phyloP scores from a whole-genome alignment of 352 stramenopile species.

The Globisporangium apiculatum region DNA sequence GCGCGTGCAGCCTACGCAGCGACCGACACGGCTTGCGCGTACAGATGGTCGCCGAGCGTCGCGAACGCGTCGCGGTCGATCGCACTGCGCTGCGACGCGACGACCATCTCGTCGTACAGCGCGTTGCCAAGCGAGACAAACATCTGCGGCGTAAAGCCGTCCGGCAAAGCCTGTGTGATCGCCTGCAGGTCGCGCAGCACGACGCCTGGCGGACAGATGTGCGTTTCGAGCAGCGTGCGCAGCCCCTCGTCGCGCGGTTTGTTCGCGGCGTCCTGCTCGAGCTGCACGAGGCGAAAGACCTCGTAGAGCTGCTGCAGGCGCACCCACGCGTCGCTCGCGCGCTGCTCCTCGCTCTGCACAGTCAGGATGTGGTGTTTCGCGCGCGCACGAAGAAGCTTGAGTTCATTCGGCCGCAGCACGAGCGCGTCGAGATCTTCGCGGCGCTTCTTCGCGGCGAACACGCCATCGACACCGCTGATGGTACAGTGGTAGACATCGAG shows the following conservation, averaged over 20 bases:
- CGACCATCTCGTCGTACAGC: constrained; percentile 62
- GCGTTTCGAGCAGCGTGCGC: constrained; percentile 36
- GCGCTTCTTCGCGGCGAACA: constrained; percentile 10
- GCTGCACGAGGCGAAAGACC: constrained; percentile 41
- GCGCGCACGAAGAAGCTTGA: constrained; percentile 7
- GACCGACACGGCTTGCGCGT: constrained; percentile 43
- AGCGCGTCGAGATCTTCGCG: constrained; percentile 11
- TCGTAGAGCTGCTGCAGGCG: constrained; percentile 53
- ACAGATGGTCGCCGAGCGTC: constrained; percentile 44
- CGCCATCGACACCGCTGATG: constrained; percentile 23
- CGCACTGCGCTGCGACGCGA: constrained; percentile 28
- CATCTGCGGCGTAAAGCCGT: constrained; percentile 68
- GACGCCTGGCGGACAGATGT: constrained; percentile 24
- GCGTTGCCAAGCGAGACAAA: constrained; percentile 61
- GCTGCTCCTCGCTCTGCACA: constrained; percentile 37
- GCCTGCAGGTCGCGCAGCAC: constrained; percentile 46
- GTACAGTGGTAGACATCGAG: constrained; percentile 39
- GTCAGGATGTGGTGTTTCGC: constrained; percentile 20
- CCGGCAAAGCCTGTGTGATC: constrained; percentile 38
- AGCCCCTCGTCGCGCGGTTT: constrained; percentile 34
- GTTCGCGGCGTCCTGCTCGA: constrained; percentile 14
- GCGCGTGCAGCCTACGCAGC: constrained; percentile 18
- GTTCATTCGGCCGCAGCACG: constrained; percentile 6
- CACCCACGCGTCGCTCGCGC: constrained; percentile 44
- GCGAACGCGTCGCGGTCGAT: constrained; percentile 46